phyloP scores from a whole-genome alignment of 768 basidiomycete genomes.

The Rhodotorula paludigena region DNA sequence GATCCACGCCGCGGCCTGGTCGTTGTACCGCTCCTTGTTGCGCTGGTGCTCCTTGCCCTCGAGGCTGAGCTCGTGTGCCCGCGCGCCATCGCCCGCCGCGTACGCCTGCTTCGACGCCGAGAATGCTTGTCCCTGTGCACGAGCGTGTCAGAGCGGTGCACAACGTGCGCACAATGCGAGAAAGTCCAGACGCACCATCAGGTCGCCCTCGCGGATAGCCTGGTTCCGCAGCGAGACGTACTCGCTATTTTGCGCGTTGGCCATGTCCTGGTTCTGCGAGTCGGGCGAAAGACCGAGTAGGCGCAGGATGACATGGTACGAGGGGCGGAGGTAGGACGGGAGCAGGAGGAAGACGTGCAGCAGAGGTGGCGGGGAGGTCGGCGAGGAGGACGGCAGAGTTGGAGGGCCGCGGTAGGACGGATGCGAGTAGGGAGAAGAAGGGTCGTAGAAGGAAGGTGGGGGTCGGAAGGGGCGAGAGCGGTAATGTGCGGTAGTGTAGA shows the following conservation, averaged over 20 bases:
- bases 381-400: not conserved
- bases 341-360: constrained; percentile 10
- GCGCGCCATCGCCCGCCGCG: constrained; percentile 62
- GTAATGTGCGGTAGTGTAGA: not conserved
- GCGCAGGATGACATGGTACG: constrained; percentile 7
- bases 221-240: constrained; percentile 67
- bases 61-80: constrained; percentile 73
- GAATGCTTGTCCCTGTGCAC: constrained; percentile 39
- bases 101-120: constrained; percentile 68
- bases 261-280: constrained; percentile 36
- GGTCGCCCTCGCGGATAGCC: constrained; percentile 73
- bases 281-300: constrained; percentile 4
- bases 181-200: constrained; percentile 54
- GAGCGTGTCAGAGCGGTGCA: constrained; percentile 13
- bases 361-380: too few relatives aligned
- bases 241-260: constrained; percentile 52
- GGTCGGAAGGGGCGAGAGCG: not conserved
- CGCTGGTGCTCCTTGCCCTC: constrained; percentile 73
- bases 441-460: constrained; percentile 3
- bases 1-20: constrained; percentile 80
- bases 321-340: constrained; percentile 27
- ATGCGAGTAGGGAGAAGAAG: not conserved
- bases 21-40: constrained; percentile 72
- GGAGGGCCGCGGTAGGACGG: too few relatives aligned
- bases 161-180: not conserved